These are phyloP conservation scores for Wickerhamiella parazyma DNA, from an alignment of 805 yeast genomes.

Conservation along the genomic window DNA sequence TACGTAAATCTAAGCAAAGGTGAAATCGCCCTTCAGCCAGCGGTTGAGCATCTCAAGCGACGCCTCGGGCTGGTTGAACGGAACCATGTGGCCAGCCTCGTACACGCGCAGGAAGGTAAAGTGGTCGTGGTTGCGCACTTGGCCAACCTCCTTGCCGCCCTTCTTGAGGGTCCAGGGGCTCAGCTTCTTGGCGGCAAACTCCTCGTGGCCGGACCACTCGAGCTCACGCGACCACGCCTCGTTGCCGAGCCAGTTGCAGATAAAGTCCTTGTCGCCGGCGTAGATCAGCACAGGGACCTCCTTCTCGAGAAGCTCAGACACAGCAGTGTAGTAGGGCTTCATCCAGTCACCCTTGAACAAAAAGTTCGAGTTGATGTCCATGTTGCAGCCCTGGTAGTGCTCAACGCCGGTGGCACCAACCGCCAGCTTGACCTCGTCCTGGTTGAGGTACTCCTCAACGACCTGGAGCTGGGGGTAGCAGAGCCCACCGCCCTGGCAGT, in stretches of 20 bases:
- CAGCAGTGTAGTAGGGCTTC: conserved; percentile 70
- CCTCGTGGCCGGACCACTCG: conserved; percentile 49
- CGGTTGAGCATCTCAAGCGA: conserved; percentile 71
- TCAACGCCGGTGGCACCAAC: conserved; percentile 67
- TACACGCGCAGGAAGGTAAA: conserved; percentile 74
- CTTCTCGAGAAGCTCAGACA: conserved; percentile 54
- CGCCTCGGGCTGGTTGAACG: conserved; percentile 71
- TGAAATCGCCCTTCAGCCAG: conserved; percentile 39
- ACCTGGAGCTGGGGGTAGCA: conserved; percentile 66
- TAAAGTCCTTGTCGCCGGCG: conserved; percentile 93
- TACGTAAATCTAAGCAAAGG: conserved; percentile 1
- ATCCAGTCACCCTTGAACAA: conserved; percentile 82
- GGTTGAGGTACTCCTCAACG: conserved; percentile 65
- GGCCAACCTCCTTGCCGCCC: conserved; percentile 40
- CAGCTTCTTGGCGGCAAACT: conserved; percentile 33
- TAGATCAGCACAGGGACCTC: conserved; percentile 75
- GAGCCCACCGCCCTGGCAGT: conserved; percentile 44
- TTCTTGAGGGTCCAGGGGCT: conserved; percentile 28
- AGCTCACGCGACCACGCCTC: conserved; percentile 65
- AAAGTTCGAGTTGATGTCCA: conserved; percentile 67
- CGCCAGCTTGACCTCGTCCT: conserved; percentile 55
- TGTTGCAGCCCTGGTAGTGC: conserved; percentile 35
- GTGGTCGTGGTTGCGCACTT: conserved; percentile 55
- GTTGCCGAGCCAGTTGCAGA: conserved; percentile 95
- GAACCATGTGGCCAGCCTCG: conserved; percentile 96